Base-by-base conservation (phyloP, 2,329 filamentous ascomycete species). In the Rutstroemia sp. region DNA sequence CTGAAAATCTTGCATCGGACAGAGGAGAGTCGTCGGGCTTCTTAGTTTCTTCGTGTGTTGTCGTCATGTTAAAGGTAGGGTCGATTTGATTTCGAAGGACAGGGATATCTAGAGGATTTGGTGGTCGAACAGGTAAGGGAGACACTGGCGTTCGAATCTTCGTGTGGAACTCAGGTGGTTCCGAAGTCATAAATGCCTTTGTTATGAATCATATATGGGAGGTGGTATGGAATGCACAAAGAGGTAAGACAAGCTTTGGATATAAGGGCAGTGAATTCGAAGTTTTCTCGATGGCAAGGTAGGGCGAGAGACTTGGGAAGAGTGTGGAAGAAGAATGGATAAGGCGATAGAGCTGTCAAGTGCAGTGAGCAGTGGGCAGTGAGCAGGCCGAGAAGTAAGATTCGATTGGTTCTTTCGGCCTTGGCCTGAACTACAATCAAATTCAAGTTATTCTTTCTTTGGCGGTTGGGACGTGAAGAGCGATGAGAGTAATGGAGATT, bases 11-110 rank as follows among this genome's bases (percentile, higher is more conserved):
- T 19, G 67, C 67, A 44, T 66, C 65, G 48, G 61, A 58, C 48
- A 62, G 63, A 17, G 63, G 57, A 50, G 64, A 61, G 16, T 61
- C 61, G 9, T 49, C 37, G 30, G 48, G 46, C n/a, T 55, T 17
- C 21, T 49, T 51, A 7, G 56, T 25, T 49, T 62, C 57, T 55
- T 58, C 52, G 69, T 82, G 81, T 60, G 78, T 78, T 54, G 82
- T 76, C 56, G 82, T 82, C 69, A 86, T 83, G 72, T 86, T 84
- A 76, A 87, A 86, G 64, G 80, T 74, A 54, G 83, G 82, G 72
- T 89, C 84, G 80, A 83, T 88, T 73, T 87, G 84, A 68, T 85
- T 83, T 68, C 84, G 79, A 67, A 88, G 75, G 54, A 89, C 80
- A 57, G 85, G 83, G 58, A 88, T 87, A 63, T 82, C 86, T 64